Percentiles rank a stretch among this genome's conserved stretches.
Evolutionary conservation across 2,329 filamentous ascomycete species (phyloP).

Genomic region (Verticillium alfalfae): DNA sequence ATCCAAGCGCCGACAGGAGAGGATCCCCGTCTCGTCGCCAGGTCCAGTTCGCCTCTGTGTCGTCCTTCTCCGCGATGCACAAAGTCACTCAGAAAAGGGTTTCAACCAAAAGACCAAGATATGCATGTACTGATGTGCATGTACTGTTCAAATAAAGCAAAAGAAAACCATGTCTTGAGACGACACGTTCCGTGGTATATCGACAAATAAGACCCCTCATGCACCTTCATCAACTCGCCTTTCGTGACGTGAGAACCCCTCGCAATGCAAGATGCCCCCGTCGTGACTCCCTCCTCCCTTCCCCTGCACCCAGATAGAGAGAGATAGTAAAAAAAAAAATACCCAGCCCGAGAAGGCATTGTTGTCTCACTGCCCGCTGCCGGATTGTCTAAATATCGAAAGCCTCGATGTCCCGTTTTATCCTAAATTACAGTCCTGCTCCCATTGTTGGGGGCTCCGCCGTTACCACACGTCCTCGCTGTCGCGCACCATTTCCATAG

Average conservation of each 20-base stretch:
- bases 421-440: neutral
- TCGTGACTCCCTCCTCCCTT: neutral
- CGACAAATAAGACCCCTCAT: neutral
- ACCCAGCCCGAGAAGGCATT: neutral
- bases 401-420: neutral
- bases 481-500: slow-evolving; percentile 55
- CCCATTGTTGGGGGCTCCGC: neutral
- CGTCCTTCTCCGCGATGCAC: neutral
- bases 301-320: too few relatives aligned
- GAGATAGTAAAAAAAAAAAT: neutral
- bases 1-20: too few relatives aligned
- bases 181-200: neutral
- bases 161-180: neutral
- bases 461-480: slow-evolving; percentile 58
- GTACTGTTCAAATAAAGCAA: neutral
- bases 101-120: neutral
- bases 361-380: neutral
- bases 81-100: neutral
- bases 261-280: neutral
- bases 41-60: too few relatives aligned
- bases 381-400: neutral
- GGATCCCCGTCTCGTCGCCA: too few relatives aligned
- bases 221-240: neutral
- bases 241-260: neutral
- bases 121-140: neutral